These are phyloP conservation scores for Linnemannia schmuckeri DNA, from an alignment of 192 early-diverging fungal species.

Conservation along the genomic window DNA sequence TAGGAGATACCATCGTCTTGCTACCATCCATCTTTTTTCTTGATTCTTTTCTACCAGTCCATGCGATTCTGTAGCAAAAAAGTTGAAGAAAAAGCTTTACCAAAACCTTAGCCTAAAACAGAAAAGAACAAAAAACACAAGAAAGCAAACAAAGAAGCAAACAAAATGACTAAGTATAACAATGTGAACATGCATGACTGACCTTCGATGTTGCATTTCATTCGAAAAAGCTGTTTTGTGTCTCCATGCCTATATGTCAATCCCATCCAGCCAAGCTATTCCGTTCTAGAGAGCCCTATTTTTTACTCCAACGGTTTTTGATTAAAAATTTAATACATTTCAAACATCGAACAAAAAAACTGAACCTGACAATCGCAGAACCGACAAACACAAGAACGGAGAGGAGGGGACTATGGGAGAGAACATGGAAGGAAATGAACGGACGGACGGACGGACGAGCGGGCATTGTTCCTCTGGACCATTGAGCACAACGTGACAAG, in stretches of 20 bases:
- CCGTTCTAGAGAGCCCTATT: not conserved
- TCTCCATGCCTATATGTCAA: not conserved
- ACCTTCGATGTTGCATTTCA: not conserved
- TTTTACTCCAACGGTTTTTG: not conserved
- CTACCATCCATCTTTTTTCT: too few species aligned
- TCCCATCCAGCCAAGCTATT: not conserved
- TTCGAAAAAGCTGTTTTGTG: constrained; percentile 4
- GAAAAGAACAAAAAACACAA: not conserved
- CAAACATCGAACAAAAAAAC: not conserved
- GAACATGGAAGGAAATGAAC: not conserved
- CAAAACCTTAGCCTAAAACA: not conserved
- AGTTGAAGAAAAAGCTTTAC: not conserved
- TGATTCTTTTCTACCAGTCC: too few species aligned
- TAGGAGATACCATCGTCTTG: too few species aligned
- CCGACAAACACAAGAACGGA: not conserved
- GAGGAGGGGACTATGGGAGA: not conserved
- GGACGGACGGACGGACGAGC: not conserved
- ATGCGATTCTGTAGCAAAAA: too few species aligned
- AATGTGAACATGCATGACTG: not conserved
- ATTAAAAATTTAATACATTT: not conserved
- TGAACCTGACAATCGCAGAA: not conserved
- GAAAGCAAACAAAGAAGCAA: not conserved
- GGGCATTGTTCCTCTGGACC: not conserved
- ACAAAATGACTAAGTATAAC: not conserved
- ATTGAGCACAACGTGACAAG: not conserved